Evolutionary conservation across 2,329 filamentous ascomycete genomes (phyloP).

Genomic region (Fusarium nematophilum): DNA sequence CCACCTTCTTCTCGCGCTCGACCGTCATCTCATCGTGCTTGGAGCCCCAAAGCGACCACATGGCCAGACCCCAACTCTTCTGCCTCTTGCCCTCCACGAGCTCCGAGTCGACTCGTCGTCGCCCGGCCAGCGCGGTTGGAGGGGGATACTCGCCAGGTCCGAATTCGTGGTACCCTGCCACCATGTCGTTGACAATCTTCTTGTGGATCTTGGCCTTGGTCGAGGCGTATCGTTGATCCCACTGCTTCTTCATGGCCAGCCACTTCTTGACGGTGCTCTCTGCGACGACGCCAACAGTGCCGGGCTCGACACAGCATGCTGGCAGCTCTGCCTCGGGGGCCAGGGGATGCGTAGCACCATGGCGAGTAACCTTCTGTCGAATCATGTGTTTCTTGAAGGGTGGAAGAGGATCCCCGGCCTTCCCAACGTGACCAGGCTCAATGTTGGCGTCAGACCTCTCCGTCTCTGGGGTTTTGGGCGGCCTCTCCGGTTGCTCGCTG

Average conservation of each 20-base stretch:
- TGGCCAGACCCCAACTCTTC: constrained; percentile 79
- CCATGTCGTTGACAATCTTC: constrained; percentile 77
- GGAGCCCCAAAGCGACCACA: constrained; percentile 91
- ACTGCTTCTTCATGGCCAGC: constrained; percentile 78
- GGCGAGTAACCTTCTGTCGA: constrained; percentile 83
- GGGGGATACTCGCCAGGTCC: constrained; percentile 81
- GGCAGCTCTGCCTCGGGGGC: constrained; percentile 72
- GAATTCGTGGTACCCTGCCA: constrained; percentile 76
- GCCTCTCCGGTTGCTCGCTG: constrained; percentile 38
- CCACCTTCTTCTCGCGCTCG: constrained; percentile 65
- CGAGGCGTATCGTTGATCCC: constrained; percentile 78
- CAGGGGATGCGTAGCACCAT: constrained; percentile 79
- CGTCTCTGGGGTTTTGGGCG: constrained; percentile 32
- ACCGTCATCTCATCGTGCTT: constrained; percentile 87
- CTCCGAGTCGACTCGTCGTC: constrained; percentile 64
- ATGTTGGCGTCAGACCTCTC: constrained; percentile 34
- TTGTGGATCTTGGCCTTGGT: constrained; percentile 79
- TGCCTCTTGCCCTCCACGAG: constrained; percentile 61
- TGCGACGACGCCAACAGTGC: constrained; percentile 83
- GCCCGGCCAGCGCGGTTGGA: constrained; percentile 82
- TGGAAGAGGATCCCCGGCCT: constrained; percentile 85
- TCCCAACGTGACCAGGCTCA: constrained; percentile 70
- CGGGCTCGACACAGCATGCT: constrained; percentile 70
- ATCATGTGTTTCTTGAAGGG: constrained; percentile 90
- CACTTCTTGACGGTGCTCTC: constrained; percentile 83